Conservation (phyloP, 768 basidiomycete species). For the Hygrophorus pudorinus region DNA sequence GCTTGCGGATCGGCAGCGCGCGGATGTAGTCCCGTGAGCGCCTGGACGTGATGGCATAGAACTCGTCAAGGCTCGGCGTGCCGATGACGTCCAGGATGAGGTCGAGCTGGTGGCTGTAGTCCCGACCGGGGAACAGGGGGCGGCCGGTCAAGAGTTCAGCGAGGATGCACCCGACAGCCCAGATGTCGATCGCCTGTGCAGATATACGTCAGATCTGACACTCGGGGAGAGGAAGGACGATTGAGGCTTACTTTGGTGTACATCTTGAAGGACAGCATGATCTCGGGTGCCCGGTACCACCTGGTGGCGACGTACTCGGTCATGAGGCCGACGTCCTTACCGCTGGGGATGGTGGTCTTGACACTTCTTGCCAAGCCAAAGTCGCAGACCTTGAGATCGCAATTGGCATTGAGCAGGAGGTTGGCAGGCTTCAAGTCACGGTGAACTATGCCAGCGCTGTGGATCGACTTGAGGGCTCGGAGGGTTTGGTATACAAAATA, state of each 20-base stretch:
- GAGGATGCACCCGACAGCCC: constrained; percentile 67
- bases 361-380: constrained; percentile 74
- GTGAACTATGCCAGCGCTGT: constrained; percentile 76
- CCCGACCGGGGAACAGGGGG: constrained; percentile 81
- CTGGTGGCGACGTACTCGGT: constrained; percentile 85
- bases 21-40: constrained; percentile 84
- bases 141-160: constrained; percentile 76
- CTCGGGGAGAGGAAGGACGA: constrained; percentile 3
- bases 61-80: constrained; percentile 64
- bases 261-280: constrained; percentile 93
- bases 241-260: constrained; percentile 48
- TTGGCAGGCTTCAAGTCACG: constrained; percentile 83
- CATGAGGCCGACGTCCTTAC: constrained; percentile 64
- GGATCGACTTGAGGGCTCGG: constrained; percentile 81
- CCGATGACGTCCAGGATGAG: constrained; percentile 86
- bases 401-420: constrained; percentile 79
- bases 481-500: constrained; percentile 82
- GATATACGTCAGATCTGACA: constrained; percentile 2
- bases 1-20: constrained; percentile 74
- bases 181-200: constrained; percentile 53
- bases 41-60: constrained; percentile 79
- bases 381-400: constrained; percentile 84
- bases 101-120: constrained; percentile 82
- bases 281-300: constrained; percentile 91
- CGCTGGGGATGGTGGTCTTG: constrained; percentile 40